Conservation (phyloP, 2,329 filamentous ascomycete genomes). For the Fusarium sp. region DNA sequence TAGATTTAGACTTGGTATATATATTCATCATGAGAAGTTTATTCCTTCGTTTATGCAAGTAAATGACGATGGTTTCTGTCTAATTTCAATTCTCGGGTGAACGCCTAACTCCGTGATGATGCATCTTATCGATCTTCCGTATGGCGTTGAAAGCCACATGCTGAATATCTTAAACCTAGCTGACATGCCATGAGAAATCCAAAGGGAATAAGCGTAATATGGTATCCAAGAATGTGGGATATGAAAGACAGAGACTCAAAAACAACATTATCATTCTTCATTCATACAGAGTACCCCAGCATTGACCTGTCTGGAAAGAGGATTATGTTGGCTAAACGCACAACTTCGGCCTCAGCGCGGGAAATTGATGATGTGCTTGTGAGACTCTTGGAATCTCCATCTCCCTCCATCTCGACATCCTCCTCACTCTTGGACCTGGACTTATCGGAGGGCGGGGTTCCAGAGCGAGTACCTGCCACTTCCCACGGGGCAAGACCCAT, state of each 20-base stretch:
- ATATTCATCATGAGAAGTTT: not conserved
- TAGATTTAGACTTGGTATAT: not conserved
- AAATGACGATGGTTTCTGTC: not conserved
- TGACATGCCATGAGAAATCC: not conserved
- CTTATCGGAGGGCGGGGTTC: constrained; percentile 43
- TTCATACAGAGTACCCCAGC: constrained; percentile 46
- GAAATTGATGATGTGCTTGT: constrained; percentile 45
- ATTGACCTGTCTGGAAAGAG: constrained; percentile 63
- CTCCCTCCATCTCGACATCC: constrained; percentile 44
- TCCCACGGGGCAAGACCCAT: constrained; percentile 68
- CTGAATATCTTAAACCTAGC: not conserved
- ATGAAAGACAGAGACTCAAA: not conserved
- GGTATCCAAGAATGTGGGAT: not conserved
- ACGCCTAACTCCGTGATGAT: constrained; percentile 28
- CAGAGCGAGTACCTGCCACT: constrained; percentile 47
- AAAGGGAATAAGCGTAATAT: not conserved
- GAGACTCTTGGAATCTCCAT: constrained; percentile 40
- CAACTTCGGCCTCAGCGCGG: constrained; percentile 62
- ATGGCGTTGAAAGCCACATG: not conserved
- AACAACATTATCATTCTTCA: not conserved
- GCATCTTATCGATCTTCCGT: constrained; percentile 3
- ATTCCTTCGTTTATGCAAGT: not conserved
- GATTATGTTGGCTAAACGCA: constrained; percentile 66
- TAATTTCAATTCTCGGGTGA: constrained; percentile 1
- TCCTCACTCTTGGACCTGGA: constrained; percentile 39